Base-by-base conservation (phyloP, 208 protist genomes). In the Acanthamoeba lenticulata region DNA sequence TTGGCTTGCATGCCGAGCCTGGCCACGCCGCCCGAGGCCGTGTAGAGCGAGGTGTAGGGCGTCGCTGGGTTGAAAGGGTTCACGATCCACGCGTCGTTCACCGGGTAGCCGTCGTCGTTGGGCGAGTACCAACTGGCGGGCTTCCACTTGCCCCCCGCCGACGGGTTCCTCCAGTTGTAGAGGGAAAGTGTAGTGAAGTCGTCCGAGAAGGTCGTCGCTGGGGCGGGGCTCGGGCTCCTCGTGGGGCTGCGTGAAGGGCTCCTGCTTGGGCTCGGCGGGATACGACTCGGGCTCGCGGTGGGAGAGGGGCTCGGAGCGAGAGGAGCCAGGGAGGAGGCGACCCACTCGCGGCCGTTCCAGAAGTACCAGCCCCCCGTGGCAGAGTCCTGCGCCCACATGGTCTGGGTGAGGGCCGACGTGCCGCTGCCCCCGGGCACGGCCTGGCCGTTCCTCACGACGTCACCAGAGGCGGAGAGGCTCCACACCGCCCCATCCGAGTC, bases 1-100 rank as follows among this genome's bases (percentile, higher is more conserved):
- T 77, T 81, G 69, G 36, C 19, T 36, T 81, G 38, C n/a, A 81
- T 47, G 34, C 38, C 69, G 24, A 81, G 69, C 38, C 69, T 44
- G 69, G 69, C 69, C 69, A 47, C 1, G 27, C 69, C 40, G 17
- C 15, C 19, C 21, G 69, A 19, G 6, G 69, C 69, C 13, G 69
- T 81, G 69, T 81, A 81, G 24, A 81, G 69, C 17, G 69, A 81
- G 19, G 38, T 32, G 69, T 81, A 81, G 40, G 69, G 69, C 38
- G 69, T 81, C 36, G 69, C 69, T 36, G 69, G 69, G 69, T 81
- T 81, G 69, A 81, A 81, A 5, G 69, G 69, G 69, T 81, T 81
- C 38, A 47, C 38, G 36, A 81, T 81, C 69, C 69, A 81, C 38
- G 17, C 69, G 36, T n/a, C 7, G 38, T 81, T 81, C 69, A 81